Conservation (phyloP, 2,329 filamentous ascomycete genomes). For the Akanthomyces lecanii region DNA sequence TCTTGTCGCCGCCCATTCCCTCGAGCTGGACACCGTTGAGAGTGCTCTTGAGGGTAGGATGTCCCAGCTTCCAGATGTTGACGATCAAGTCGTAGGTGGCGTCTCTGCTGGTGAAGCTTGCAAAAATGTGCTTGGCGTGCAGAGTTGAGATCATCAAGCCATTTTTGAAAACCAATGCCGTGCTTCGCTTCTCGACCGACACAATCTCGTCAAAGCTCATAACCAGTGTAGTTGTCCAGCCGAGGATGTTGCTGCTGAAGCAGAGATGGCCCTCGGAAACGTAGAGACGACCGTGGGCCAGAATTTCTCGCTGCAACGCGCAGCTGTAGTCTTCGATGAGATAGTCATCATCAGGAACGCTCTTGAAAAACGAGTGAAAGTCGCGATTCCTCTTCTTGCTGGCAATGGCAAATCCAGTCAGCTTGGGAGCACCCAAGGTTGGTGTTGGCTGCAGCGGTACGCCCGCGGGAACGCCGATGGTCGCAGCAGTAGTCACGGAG, state of each 20-base stretch:
- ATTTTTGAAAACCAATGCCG: slow-evolving; percentile 92
- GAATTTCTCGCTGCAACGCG: slow-evolving; percentile 89
- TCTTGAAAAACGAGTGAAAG: slow-evolving; percentile 90
- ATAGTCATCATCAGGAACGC: slow-evolving; percentile 95
- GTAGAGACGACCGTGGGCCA: slow-evolving; percentile 89
- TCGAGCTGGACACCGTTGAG: slow-evolving; percentile 83
- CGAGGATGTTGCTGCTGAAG: slow-evolving; percentile 98
- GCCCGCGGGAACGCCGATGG: slow-evolving; percentile 65
- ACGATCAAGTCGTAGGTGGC: slow-evolving; percentile 96
- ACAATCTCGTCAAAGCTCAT: slow-evolving; percentile 99
- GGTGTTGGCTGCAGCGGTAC: slow-evolving; percentile 58
- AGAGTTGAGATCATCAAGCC: slow-evolving; percentile 94
- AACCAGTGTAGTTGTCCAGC: slow-evolving; percentile 95
- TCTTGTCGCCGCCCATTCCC: slow-evolving; percentile 82
- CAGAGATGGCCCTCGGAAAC: slow-evolving; percentile 96
- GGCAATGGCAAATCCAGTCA: slow-evolving; percentile 93
- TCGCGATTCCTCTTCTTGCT: slow-evolving; percentile 95
- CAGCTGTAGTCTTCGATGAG: slow-evolving; percentile 98
- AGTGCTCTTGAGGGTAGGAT: slow-evolving; percentile 86
- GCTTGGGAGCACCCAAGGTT: slow-evolving; percentile 60
- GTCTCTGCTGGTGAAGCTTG: slow-evolving; percentile 89
- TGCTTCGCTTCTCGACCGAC: slow-evolving; percentile 93
- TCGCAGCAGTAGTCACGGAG: slow-evolving; percentile 63
- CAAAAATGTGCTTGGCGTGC: slow-evolving; percentile 92
- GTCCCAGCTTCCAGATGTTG: slow-evolving; percentile 96